Evolutionary conservation across 1,284 basidiomycete genomes (phyloP).

Genomic region (Hortiboletus rubellus): DNA sequence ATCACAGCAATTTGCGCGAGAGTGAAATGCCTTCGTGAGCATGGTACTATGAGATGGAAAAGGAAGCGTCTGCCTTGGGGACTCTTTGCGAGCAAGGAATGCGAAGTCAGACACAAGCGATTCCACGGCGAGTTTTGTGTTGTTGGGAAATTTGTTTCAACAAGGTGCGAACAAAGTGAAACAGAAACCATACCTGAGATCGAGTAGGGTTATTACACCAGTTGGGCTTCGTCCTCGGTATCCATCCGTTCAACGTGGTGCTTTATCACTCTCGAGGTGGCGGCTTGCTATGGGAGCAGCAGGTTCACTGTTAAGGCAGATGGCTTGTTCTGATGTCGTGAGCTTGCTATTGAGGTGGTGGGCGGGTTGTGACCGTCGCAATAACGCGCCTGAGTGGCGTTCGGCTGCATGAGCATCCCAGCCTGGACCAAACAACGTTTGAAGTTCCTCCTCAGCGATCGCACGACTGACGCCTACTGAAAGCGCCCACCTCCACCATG

Average conservation of each 20-base stretch:
- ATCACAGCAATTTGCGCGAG: constrained; percentile 70
- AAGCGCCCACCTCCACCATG: constrained; percentile 55
- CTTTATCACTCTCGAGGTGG: constrained; percentile 79
- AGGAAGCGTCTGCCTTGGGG: constrained; percentile 75
- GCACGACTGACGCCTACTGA: constrained; percentile 51
- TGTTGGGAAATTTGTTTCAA: constrained; percentile 46
- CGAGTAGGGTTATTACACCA: constrained; percentile 88
- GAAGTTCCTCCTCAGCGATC: constrained; percentile 53
- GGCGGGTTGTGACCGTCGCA: too few relatives aligned
- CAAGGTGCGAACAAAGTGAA: neutral
- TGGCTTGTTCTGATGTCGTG: too few relatives aligned
- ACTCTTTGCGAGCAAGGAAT: constrained; percentile 53
- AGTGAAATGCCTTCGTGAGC: constrained; percentile 78
- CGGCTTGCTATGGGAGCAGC: too few relatives aligned
- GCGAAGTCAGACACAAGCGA: constrained; percentile 64
- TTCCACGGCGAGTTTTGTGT: constrained; percentile 84
- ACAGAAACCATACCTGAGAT: constrained; percentile 65
- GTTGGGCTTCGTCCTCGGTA: constrained; percentile 82
- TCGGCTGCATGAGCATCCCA: constrained; percentile 52
- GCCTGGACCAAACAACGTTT: constrained; percentile 48
- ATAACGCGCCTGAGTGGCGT: too few relatives aligned
- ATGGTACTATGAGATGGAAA: constrained; percentile 78
- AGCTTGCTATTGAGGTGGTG: too few relatives aligned
- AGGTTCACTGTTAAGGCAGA: too few relatives aligned
- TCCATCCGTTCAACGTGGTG: constrained; percentile 86